A percentile compares a stretch with the other conserved stretches of the same genome.
phyloP scores from a whole-genome alignment of 2,329 filamentous ascomycete genomes.

The Tothia fuscella region DNA sequence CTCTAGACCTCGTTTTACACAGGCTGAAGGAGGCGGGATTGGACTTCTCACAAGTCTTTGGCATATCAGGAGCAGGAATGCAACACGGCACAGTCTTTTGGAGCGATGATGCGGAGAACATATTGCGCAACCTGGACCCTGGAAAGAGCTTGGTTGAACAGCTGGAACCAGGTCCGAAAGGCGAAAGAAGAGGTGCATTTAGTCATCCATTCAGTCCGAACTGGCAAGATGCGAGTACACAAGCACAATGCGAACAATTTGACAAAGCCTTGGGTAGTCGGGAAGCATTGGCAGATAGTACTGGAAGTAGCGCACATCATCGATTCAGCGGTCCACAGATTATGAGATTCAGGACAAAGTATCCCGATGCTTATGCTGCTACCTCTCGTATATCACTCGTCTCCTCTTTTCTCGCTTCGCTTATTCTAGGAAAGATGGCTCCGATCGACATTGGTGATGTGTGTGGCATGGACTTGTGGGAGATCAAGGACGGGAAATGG shows the following conservation, averaged over 20 bases:
- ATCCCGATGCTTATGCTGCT: slow-evolving; percentile 67
- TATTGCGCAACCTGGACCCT: slow-evolving; percentile 50
- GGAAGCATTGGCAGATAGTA: slow-evolving; percentile 60
- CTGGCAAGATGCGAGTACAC: slow-evolving; percentile 96
- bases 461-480: slow-evolving; percentile 95
- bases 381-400: slow-evolving; percentile 85
- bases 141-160: slow-evolving; percentile 57
- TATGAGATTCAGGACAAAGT: slow-evolving; percentile 67
- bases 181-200: slow-evolving; percentile 46
- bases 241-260: slow-evolving; percentile 81
- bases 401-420: slow-evolving; percentile 85
- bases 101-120: slow-evolving; percentile 54
- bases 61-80: slow-evolving; percentile 85
- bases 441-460: slow-evolving; percentile 91
- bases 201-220: slow-evolving; percentile 84
- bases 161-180: slow-evolving; percentile 36
- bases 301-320: slow-evolving; percentile 90
- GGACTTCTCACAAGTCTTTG: slow-evolving; percentile 63
- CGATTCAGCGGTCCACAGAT: slow-evolving; percentile 98
- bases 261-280: slow-evolving; percentile 57
- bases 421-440: slow-evolving; percentile 75
- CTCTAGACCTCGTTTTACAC: slow-evolving; percentile 70
- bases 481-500: slow-evolving; percentile 65
- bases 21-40: slow-evolving; percentile 58
- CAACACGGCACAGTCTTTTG: slow-evolving; percentile 98